These are phyloP conservation scores for Ceratocystis albifundus DNA, from an alignment of 2,329 filamentous ascomycete species.

Conservation along the genomic window DNA sequence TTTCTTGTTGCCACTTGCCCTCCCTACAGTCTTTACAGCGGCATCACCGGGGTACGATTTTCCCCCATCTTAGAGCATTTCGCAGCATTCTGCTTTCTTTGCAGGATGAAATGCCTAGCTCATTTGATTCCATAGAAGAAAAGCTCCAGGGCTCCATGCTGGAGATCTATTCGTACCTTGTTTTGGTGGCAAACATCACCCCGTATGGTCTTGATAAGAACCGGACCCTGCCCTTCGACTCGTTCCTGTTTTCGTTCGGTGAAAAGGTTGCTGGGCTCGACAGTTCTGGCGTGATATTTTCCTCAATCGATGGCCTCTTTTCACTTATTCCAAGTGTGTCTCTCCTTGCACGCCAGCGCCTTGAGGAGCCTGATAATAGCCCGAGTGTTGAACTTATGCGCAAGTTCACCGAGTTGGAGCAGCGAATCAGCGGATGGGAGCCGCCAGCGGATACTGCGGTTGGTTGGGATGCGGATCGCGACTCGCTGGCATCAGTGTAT, in stretches of 20 bases:
- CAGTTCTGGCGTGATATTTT: constrained; percentile 21
- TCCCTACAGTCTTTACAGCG: constrained; percentile 19
- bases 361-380: constrained; percentile 20
- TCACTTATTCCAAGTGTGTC: constrained; percentile 19
- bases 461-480: constrained; percentile 21
- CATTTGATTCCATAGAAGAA: constrained; percentile 21
- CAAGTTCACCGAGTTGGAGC: constrained; percentile 19
- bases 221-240: constrained; percentile 20
- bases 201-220: constrained; percentile 22
- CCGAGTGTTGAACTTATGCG: constrained; percentile 8
- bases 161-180: constrained; percentile 23
- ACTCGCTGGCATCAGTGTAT: constrained; percentile 22
- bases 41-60: constrained; percentile 20
- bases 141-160: constrained; percentile 22
- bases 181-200: constrained; percentile 22
- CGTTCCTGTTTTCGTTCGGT: constrained; percentile 20
- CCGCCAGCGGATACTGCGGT: constrained; percentile 16
- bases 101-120: constrained; percentile 22
- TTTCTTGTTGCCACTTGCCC: not conserved
- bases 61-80: constrained; percentile 21
- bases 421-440: constrained; percentile 19
- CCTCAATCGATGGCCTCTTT: constrained; percentile 22
- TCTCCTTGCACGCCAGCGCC: constrained; percentile 18
- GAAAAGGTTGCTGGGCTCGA: constrained; percentile 19
- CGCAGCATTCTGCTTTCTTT: constrained; percentile 20